Base-by-base conservation (phyloP, 192 early-diverging fungal species). In the Polychytrium aggregatum region DNA sequence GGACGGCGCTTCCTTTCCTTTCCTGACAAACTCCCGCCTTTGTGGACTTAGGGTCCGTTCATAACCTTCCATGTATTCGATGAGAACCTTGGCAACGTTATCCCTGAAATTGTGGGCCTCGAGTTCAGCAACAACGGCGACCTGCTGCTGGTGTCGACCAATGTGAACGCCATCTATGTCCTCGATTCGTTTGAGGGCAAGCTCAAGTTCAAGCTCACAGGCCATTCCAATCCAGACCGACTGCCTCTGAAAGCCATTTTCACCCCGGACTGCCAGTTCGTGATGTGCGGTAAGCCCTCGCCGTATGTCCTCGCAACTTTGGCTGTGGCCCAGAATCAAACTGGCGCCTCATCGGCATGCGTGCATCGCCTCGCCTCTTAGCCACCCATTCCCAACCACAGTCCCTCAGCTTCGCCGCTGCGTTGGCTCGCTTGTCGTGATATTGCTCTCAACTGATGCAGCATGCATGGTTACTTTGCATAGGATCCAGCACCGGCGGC, bases 41-140 rank as follows among this genome's bases (percentile, higher is more conserved):
- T 28, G 35, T 10, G 6, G 11, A 33, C 56, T 60, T 53, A 35
- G 37, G 66, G 63, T 33, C 59, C 63, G 14, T 72, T 66, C 38
- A 37, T 17, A 13, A 66, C 62, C 7, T 48, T 60, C 48, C 43
- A 45, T 2, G 51, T 60, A 21, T 52, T 34, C 7, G 28, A 22
- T n/a, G 49, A 26, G 30, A 20, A 29, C 7, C 41, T 44, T 21
- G 8, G 27, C 26, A 51, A 11, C 6, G 5, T 9, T 16, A 28
- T 28, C 20, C 44, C 51, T 41, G 41, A 30, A 13, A 27, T 51
- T 3, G 31, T 42, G 26, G 56, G 26, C 25, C n/a, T 52, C 18
- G 48, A 81, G 54, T 90, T 89, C 56, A 68, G 65, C 22, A 81
- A 84, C 21, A 82, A 88, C 47, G 87, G 85, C 2, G 84, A 87